These are phyloP conservation scores for Sugiyamaella chiloensis DNA, from an alignment of 805 yeast genomes.

Conservation along the genomic window DNA sequence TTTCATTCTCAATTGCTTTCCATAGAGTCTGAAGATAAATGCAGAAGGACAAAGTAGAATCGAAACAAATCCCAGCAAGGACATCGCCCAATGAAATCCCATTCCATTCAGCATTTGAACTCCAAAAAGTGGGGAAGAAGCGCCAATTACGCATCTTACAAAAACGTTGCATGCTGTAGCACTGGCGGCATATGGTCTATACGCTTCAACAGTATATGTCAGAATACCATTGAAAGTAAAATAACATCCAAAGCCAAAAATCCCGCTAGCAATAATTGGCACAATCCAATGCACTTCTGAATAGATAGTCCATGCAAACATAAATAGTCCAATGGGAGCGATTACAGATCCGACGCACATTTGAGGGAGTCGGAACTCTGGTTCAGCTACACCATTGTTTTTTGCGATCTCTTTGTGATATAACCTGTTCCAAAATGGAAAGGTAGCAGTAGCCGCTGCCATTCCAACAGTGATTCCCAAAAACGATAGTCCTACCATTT, in stretches of 20 bases:
- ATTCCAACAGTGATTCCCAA: constrained; percentile 64
- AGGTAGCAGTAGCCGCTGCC: constrained; percentile 49
- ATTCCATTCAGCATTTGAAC: constrained; percentile 74
- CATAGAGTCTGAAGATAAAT: constrained; percentile 42
- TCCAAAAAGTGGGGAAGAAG: constrained; percentile 81
- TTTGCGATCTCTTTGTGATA: constrained; percentile 40
- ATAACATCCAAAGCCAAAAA: constrained; percentile 38
- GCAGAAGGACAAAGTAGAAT: constrained; percentile 46
- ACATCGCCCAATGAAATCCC: constrained; percentile 73
- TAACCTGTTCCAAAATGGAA: constrained; percentile 17
- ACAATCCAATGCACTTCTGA: constrained; percentile 48
- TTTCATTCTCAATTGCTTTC: constrained; percentile 38
- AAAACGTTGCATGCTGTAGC: constrained; percentile 87
- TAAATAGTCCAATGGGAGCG: constrained; percentile 47
- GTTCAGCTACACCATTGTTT: constrained; percentile 41
- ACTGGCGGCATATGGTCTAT: constrained; percentile 65
- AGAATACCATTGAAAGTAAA: constrained; percentile 37
- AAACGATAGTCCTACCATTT: constrained; percentile 59
- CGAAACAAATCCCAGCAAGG: constrained; percentile 51
- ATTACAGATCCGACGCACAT: constrained; percentile 49
- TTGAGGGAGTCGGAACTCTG: constrained; percentile 49
- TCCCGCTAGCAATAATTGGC: constrained; percentile 60
- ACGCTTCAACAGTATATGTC: constrained; percentile 26
- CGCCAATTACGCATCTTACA: constrained; percentile 68
- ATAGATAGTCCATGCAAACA: constrained; percentile 52